Percentiles rank a stretch among this genome's conserved stretches.
Conservation (phyloP, 2,329 filamentous ascomycete species). For the Phaeosphaeria sp. region DNA sequence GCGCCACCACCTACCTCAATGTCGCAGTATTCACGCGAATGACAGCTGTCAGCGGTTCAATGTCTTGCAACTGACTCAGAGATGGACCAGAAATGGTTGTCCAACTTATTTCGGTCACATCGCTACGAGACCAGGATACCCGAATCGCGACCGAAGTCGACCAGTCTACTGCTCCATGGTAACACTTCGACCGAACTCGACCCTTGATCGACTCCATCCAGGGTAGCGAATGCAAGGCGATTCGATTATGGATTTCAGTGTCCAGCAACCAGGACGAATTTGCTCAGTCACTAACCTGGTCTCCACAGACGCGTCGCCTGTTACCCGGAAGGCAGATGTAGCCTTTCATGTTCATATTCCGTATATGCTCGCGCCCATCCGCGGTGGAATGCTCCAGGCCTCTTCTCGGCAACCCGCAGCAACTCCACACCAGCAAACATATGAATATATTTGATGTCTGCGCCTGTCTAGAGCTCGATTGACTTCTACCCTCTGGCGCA, state of each 20-base stretch:
- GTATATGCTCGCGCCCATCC: background rate
- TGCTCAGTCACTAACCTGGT: background rate
- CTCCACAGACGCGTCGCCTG: background rate
- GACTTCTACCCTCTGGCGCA: slow-evolving; percentile 1
- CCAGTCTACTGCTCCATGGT: background rate
- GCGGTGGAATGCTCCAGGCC: slow-evolving; percentile 7
- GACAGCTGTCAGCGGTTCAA: slow-evolving; percentile 22
- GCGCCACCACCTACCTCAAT: slow-evolving; percentile 1
- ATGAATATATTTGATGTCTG: background rate
- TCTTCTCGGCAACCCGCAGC: slow-evolving; percentile 8
- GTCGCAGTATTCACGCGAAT: slow-evolving; percentile 18
- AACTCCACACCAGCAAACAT: background rate
- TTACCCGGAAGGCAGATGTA: background rate
- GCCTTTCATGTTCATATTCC: background rate
- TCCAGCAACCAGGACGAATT: background rate
- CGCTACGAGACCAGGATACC: background rate
- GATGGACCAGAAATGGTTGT: background rate
- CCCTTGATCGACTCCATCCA: background rate
- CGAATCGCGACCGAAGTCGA: background rate
- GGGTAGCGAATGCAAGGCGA: slow-evolving; percentile 4
- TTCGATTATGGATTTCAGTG: background rate
- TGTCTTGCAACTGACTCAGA: slow-evolving; percentile 5
- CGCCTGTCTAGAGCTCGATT: background rate
- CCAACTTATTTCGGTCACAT: background rate
- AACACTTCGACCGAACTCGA: background rate